Percentiles rank a stretch among this genome's conserved stretches.
These are phyloP conservation scores for Litchi chinensis DNA, from an alignment of 345 rosid species.

Conservation along the genomic window DNA sequence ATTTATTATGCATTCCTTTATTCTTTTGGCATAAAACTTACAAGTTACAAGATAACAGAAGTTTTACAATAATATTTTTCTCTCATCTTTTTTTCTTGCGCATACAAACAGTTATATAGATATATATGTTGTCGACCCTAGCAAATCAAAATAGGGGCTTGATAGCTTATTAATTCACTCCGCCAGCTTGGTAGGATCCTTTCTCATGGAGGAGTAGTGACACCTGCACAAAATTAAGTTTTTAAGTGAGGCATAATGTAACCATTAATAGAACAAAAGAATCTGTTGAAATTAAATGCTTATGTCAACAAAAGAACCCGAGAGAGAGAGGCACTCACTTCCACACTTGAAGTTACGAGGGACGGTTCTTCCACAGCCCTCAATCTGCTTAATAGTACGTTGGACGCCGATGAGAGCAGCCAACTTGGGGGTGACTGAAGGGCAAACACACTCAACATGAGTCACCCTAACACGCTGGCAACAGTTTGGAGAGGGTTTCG, in stretches of 20 bases:
- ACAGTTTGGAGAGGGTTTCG: constrained; percentile 12
- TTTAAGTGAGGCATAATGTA: background rate
- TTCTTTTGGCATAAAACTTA: too few relatives aligned
- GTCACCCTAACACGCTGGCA: constrained; percentile 25
- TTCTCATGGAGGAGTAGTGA: constrained; percentile 23
- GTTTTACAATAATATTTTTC: too few relatives aligned
- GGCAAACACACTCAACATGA: constrained; percentile 30
- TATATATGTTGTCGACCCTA: background rate
- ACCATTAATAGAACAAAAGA: too few relatives aligned
- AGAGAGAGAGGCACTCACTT: constrained; percentile 12
- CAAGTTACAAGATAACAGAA: too few relatives aligned
- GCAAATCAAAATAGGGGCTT: background rate
- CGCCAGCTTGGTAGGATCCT: background rate
- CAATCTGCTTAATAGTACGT: constrained; percentile 25
- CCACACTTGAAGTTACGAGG: constrained; percentile 35
- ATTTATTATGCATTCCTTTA: background rate
- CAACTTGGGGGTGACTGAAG: constrained; percentile 25
- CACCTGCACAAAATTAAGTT: constrained; percentile 4
- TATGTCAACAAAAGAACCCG: too few relatives aligned
- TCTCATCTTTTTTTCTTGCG: too few relatives aligned
- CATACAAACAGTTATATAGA: background rate
- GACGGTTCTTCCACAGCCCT: constrained; percentile 28
- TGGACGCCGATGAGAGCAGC: constrained; percentile 18
- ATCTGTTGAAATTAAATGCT: too few relatives aligned
- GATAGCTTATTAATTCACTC: background rate